Conservation (phyloP, 352 stramenopile genomes). For the Thalassiosira mediterranea region DNA sequence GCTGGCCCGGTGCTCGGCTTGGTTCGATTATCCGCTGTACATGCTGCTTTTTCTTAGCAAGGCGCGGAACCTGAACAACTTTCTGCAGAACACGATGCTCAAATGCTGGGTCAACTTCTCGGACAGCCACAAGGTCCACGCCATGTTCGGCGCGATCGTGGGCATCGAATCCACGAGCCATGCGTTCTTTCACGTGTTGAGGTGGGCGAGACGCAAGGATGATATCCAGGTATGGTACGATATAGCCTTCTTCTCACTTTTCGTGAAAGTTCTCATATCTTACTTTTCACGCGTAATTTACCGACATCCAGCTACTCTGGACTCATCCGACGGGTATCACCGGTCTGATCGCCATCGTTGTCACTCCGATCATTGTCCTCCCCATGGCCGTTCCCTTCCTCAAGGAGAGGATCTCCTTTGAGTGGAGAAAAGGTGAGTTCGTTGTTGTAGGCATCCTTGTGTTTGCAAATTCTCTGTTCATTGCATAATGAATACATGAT, state of each 20-base stretch:
- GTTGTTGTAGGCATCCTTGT: not conserved
- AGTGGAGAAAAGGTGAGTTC: constrained; percentile 41
- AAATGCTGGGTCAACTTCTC: constrained; percentile 47
- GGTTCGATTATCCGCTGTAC: constrained; percentile 56
- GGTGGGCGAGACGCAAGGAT: constrained; percentile 38
- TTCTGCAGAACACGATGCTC: constrained; percentile 43
- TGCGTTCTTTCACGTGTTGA: constrained; percentile 51
- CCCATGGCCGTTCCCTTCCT: constrained; percentile 51
- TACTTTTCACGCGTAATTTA: not conserved
- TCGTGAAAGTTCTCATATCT: not conserved
- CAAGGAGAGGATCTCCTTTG: constrained; percentile 49
- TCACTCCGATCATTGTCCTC: constrained; percentile 41
- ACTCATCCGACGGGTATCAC: constrained; percentile 50
- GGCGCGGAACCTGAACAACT: constrained; percentile 57
- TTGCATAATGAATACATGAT: not conserved
- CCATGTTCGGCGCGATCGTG: constrained; percentile 48
- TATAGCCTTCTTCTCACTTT: not conserved
- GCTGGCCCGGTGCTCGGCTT: constrained; percentile 40
- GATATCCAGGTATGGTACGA: constrained; percentile 37
- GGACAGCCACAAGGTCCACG: constrained; percentile 52
- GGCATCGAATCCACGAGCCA: constrained; percentile 46
- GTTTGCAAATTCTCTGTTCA: not conserved
- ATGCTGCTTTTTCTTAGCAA: constrained; percentile 63
- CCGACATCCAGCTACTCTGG: constrained; percentile 33
- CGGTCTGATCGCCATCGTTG: constrained; percentile 40